These are phyloP conservation scores for Sphaerobolus stellatus DNA, from an alignment of 1,284 basidiomycete species.

Conservation along the genomic window DNA sequence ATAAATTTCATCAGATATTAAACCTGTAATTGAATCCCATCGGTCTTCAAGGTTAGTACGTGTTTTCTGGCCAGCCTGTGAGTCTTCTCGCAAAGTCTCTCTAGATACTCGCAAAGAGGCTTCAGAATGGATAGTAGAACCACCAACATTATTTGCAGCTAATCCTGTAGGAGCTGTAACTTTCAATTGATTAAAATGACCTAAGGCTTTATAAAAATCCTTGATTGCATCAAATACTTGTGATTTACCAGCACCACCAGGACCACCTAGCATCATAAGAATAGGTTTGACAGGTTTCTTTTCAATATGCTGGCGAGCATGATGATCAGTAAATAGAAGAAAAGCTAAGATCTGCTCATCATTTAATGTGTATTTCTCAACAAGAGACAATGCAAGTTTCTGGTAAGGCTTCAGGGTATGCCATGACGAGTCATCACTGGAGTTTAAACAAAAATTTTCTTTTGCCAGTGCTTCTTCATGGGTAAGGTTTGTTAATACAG, in stretches of 20 bases:
- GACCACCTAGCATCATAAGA: neutral
- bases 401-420: neutral
- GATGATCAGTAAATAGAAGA: neutral
- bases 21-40: neutral
- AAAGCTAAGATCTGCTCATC: conserved; percentile 2
- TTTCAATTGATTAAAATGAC: neutral
- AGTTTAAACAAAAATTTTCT: no score
- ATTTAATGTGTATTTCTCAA: neutral
- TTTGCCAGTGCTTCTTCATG: no score
- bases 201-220: neutral
- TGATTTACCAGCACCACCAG: conserved; percentile 8
- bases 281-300: no score
- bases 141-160: conserved; percentile 4
- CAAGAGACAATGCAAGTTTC: neutral
- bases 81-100: neutral
- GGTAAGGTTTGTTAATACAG: no score
- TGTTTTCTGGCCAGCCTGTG: neutral
- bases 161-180: conserved; percentile 4
- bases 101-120: neutral
- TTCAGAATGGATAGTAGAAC: neutral
- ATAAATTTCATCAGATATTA: conserved; percentile 4
- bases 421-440: no score
- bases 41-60: neutral
- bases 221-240: conserved; percentile 5
- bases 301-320: neutral